Evolutionary conservation across 2,329 filamentous ascomycete species (phyloP), one percentile per base, ranked within the genome.

Genomic region (Paecilomyces dactylethromorphus): DNA sequence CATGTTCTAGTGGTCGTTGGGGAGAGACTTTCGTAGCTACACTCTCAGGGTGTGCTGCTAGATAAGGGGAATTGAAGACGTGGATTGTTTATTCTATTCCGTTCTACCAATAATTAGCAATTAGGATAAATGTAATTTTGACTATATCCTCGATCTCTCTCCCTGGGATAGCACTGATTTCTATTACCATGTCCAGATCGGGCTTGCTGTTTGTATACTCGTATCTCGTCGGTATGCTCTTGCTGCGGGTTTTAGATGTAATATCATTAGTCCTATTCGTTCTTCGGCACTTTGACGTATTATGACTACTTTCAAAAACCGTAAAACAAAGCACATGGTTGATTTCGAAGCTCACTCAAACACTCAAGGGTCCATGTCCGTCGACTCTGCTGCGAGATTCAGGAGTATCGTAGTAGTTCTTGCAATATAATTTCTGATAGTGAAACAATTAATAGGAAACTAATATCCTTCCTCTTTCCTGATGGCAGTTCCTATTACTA

Each of bases 1-100:
- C 10, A 18, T 18, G 10, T 45, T 11, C n/a, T 22, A 73, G 70
- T 66, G 69, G 69, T 12, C 67, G 64, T 66, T 73, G 71, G 71
- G 71, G 71, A 18, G 65, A 71, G 53, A 65, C 57, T 0, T 73
- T 72, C 35, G 72, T 68, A 12, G 62, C 66, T 15, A 64, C 60
- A 50, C 58, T 69, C 26, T 66, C 66, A 10, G 53, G 58, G 3
- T 59, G 62, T 26, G 21, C 22, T 52, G 50, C 22, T 6, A n/a
- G 13, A 52, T 52, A 52, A n/a, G 7, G 13, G 35, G 50, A 18
- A 22, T 52, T n/a, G 22, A 52, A 22, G n/a, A 45, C 10, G 21
- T 52, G 8, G 26, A 24, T 52, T 11, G 5, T 29, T 22, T 15
- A 13, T 24, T 12, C 24, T 24, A 12, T 26, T 52, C 22, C 29